phyloP scores from a whole-genome alignment of 2,329 filamentous ascomycete species.

The Exophiala oligosperma region DNA sequence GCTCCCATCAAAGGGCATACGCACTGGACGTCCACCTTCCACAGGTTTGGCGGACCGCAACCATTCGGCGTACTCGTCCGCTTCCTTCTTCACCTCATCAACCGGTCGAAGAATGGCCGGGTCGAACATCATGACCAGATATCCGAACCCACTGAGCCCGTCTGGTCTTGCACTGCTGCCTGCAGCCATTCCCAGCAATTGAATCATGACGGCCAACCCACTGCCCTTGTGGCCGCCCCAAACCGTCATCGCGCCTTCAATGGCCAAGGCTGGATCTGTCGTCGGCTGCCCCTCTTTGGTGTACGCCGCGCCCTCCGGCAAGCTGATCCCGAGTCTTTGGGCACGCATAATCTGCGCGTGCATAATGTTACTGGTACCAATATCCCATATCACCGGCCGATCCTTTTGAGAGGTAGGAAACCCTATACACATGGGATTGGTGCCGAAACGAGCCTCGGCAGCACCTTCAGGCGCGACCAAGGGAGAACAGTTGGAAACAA shows the following conservation, averaged over 20 bases:
- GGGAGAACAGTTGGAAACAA: neutral
- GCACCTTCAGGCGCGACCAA: conserved; percentile 18
- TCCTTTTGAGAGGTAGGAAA: neutral
- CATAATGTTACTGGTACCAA: conserved; percentile 17
- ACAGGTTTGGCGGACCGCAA: neutral
- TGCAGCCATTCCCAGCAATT: conserved; percentile 13
- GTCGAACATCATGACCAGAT: conserved; percentile 12
- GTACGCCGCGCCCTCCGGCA: conserved; percentile 9
- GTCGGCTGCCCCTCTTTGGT: conserved; percentile 5
- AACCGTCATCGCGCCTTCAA: conserved; percentile 12
- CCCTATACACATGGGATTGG: conserved; percentile 15
- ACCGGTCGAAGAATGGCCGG: conserved; percentile 12
- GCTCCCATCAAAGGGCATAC: conserved; percentile 10
- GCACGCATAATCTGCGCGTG: conserved; percentile 14
- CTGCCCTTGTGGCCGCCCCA: conserved; percentile 18
- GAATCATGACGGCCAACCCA: conserved; percentile 11
- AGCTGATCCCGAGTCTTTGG: neutral
- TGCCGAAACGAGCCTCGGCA: conserved; percentile 8
- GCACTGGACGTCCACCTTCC: neutral
- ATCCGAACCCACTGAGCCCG: conserved; percentile 1
- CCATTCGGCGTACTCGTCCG: conserved; percentile 1
- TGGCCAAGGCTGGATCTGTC: conserved; percentile 3
- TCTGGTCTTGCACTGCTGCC: conserved; percentile 1
- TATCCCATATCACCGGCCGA: conserved; percentile 16
- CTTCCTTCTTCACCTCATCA: conserved; percentile 15